Base-by-base conservation (phyloP, 2,329 filamentous ascomycete species). In the Aspergillus puulaauensis region DNA sequence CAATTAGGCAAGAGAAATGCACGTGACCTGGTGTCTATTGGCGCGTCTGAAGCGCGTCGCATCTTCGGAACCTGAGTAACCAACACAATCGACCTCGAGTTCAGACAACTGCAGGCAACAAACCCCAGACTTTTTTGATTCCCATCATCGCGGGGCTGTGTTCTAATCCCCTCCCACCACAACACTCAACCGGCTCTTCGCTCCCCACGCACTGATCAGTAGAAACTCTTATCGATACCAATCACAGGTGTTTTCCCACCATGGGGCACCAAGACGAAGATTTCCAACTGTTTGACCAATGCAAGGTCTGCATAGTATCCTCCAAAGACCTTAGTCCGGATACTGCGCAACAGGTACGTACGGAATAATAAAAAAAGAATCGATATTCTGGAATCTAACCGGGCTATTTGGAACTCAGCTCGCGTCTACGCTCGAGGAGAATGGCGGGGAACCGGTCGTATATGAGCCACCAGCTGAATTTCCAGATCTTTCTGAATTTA, bases 381-480 rank as follows among this genome's bases (percentile, higher is more conserved):
- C 21, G 21, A 35, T 4, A 37, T 31, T 49, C 35, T n/a, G 33
- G 23, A 17, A 2, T 50, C 8, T 54, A 52, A 39, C 24, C 54
- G 63, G n/a, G 64, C 11, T 53, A 50, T 23, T 41, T 14, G 52
- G 52, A 40, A 50, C 46, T 33, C 35, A 85, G 82, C 66, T 83
- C 52, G 74, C 76, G 27, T 71, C 77, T 6, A 68, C 73, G 1
- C 72, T 87, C 45, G 70, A 75, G 59, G 68, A 77, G 58, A 72
- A 81, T 64, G 82, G 80, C 49, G 85, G 80, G 21, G 76, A 77
- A 48, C 75, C 80, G 14, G 64, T 79, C 37, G 71, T 78, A 33
- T 74, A 76, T 61, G 61, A 76, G 41, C 68, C 73, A 3, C 73
- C 72, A 9, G 68, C 70, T 14, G 63, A 70, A 14, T 71, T 74